phyloP scores from a whole-genome alignment of 2,329 filamentous ascomycete genomes.

The Fusarium nanum region DNA sequence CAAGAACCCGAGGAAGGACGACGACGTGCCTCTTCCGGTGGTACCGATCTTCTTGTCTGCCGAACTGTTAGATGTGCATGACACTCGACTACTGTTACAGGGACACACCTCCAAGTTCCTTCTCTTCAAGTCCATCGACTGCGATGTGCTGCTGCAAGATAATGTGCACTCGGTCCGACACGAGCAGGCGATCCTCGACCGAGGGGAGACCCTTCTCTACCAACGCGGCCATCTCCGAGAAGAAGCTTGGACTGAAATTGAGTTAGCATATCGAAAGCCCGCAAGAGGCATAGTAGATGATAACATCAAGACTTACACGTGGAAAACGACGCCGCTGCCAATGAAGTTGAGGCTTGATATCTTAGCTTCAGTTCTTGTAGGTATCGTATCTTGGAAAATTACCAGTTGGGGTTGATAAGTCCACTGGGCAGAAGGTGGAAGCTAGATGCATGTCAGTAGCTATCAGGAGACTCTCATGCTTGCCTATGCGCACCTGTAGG shows the following conservation, averaged over 20 bases:
- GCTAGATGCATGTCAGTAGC: slow-evolving; percentile 9
- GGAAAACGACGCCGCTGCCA: slow-evolving; percentile 14
- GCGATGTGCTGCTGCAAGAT: slow-evolving; percentile 26
- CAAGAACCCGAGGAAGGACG: neutral
- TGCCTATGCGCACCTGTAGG: slow-evolving; percentile 12
- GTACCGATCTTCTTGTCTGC: slow-evolving; percentile 22
- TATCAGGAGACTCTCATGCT: neutral
- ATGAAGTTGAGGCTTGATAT: slow-evolving; percentile 14
- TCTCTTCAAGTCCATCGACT: slow-evolving; percentile 27
- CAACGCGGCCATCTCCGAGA: slow-evolving; percentile 16
- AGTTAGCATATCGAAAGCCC: neutral
- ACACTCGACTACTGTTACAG: neutral
- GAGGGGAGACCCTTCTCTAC: slow-evolving; percentile 12
- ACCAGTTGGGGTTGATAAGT: slow-evolving; percentile 30
- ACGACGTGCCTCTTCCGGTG: slow-evolving; percentile 8
- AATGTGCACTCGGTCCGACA: slow-evolving; percentile 28
- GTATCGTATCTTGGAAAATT: neutral
- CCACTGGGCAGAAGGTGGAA: slow-evolving; percentile 30
- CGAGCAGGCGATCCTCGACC: slow-evolving; percentile 19
- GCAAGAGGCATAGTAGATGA: too few species aligned
- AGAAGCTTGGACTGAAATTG: slow-evolving; percentile 14
- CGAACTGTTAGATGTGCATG: slow-evolving; percentile 1
- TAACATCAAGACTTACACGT: slow-evolving; percentile 5
- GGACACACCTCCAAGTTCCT: slow-evolving; percentile 29
- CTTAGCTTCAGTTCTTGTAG: neutral